phyloP scores from a whole-genome alignment of 768 basidiomycete species.

The Mycena venus region DNA sequence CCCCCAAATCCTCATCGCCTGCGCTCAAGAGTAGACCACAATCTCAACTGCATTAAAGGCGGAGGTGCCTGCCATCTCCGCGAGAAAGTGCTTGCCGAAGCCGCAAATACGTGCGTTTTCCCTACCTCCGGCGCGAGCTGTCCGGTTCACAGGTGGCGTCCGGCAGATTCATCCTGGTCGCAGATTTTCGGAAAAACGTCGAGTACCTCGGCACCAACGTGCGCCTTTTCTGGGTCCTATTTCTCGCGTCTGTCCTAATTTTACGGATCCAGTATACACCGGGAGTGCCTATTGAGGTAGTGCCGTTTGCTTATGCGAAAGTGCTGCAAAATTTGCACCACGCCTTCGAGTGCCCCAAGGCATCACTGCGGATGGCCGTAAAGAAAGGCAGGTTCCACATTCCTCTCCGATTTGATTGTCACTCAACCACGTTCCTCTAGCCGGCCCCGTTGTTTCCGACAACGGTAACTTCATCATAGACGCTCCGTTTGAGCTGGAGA shows the following conservation, averaged over 20 bases:
- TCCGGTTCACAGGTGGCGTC: constrained; percentile 3
- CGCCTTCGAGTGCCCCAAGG: constrained; percentile 72
- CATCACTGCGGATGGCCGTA: constrained; percentile 92
- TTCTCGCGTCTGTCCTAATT: background rate
- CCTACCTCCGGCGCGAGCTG: background rate
- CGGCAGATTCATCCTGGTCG: constrained; percentile 87
- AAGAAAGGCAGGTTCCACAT: constrained; percentile 66
- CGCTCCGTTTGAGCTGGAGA: constrained; percentile 84
- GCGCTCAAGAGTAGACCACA: constrained; percentile 77
- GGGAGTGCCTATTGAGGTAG: constrained; percentile 97
- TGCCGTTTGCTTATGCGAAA: constrained; percentile 94
- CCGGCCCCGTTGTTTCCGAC: constrained; percentile 96
- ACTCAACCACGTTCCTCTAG: constrained; percentile 50
- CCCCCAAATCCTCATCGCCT: background rate
- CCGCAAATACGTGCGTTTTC: constrained; percentile 80
- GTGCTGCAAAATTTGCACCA: constrained; percentile 81
- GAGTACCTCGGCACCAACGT: constrained; percentile 86
- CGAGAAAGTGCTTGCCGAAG: constrained; percentile 98
- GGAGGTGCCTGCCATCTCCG: constrained; percentile 97
- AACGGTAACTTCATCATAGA: constrained; percentile 99
- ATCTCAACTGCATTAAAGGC: constrained; percentile 95
- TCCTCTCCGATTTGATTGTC: background rate
- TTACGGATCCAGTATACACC: constrained; percentile 71
- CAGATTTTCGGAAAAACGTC: constrained; percentile 96
- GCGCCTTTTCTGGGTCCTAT: constrained; percentile 44